Percentiles rank a stretch among this genome's conserved stretches.
Evolutionary conservation across 129 eudicot genomes (phyloP).

Genomic region (Heracleum sosnowskyi): DNA sequence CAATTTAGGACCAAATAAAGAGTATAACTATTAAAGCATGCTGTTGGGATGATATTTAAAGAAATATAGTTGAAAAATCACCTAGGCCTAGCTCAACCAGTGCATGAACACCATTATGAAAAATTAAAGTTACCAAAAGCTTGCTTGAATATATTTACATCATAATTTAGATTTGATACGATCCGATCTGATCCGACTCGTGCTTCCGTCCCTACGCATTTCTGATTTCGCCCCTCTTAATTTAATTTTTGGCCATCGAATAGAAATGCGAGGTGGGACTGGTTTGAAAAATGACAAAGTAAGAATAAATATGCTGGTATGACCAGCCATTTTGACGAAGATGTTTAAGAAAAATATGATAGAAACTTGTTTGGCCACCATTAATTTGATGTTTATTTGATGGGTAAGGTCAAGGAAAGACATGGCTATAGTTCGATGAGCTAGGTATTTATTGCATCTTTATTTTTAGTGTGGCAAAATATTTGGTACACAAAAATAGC

Average conservation of each 20-base stretch:
- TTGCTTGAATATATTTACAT: neutral
- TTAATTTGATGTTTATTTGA: neutral
- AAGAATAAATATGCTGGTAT: neutral
- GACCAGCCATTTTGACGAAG: neutral
- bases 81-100: neutral
- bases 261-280: neutral
- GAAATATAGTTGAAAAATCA: neutral
- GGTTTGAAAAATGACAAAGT: slow-evolving; percentile 12
- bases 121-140: neutral
- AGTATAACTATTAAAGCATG: neutral
- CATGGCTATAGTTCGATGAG: neutral
- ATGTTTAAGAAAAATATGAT: neutral
- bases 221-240: too few species aligned
- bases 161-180: too few species aligned
- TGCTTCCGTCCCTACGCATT: too few species aligned
- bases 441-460: neutral
- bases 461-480: neutral
- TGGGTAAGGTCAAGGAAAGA: neutral
- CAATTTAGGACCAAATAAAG: neutral
- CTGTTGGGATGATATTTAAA: neutral
- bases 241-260: too few species aligned
- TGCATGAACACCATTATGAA: neutral
- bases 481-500: neutral
- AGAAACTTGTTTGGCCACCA: slow-evolving; percentile 1
- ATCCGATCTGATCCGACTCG: too few species aligned